Evolutionary conservation across 805 yeast genomes (phyloP).

Genomic region (Diddensiella caesifluorescens): DNA sequence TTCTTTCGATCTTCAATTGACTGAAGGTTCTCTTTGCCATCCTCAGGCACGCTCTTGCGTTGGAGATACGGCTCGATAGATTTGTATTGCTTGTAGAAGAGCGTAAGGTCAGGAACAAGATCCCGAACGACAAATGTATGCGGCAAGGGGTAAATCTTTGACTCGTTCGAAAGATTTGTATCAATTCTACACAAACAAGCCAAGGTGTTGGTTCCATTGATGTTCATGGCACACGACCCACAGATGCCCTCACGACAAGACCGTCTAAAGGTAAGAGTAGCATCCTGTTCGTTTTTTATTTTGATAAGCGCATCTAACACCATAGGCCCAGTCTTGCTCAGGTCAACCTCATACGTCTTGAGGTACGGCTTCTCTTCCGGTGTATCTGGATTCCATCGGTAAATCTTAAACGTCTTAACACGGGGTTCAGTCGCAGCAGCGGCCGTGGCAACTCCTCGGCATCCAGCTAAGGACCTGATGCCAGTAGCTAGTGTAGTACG

Average conservation of each 20-base stretch:
- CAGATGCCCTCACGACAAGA: conserved; percentile 99
- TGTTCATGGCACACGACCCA: conserved; percentile 99
- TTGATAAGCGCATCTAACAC: conserved; percentile 89
- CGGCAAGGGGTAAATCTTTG: conserved; percentile 93
- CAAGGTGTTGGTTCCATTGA: conserved; percentile 93
- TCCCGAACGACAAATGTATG: conserved; percentile 98
- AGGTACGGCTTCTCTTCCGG: conserved; percentile 88
- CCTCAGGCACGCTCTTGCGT: conserved; percentile 70
- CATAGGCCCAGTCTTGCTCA: conserved; percentile 96
- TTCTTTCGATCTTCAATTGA: conserved; percentile 89
- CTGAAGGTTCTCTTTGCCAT: conserved; percentile 91
- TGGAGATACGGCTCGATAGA: conserved; percentile 96
- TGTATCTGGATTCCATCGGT: conserved; percentile 97
- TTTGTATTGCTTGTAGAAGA: conserved; percentile 97
- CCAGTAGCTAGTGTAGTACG: background rate
- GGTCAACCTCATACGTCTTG: conserved; percentile 77
- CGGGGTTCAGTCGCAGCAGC: conserved; percentile 53
- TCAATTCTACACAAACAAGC: conserved; percentile 96
- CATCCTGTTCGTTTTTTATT: conserved; percentile 94
- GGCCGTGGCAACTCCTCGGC: conserved; percentile 30
- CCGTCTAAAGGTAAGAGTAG: conserved; percentile 93
- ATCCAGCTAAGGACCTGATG: background rate
- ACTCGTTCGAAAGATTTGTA: conserved; percentile 62
- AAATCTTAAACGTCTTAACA: conserved; percentile 80
- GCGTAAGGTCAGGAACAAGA: conserved; percentile 95